Evolutionary conservation across 768 basidiomycete species (phyloP).

Genomic region (Amanita pseudoporphyria): DNA sequence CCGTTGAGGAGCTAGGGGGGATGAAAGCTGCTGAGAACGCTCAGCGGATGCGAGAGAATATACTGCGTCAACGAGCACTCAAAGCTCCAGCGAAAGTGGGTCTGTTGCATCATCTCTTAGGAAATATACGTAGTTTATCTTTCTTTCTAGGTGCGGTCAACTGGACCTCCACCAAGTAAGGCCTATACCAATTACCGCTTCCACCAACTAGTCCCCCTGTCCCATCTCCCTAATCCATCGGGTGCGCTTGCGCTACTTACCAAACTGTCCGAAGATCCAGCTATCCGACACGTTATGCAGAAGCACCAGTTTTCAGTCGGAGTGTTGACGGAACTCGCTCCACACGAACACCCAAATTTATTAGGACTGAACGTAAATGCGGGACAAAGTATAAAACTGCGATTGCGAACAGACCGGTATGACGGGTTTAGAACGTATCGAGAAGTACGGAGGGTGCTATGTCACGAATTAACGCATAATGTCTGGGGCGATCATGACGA

Average conservation of each 20-base stretch:
- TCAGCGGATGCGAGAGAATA: conserved; percentile 43
- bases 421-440: conserved; percentile 63
- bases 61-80: conserved; percentile 47
- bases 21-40: conserved; percentile 50
- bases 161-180: conserved; percentile 24
- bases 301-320: conserved; percentile 61
- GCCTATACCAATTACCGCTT: conserved; percentile 41
- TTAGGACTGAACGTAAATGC: conserved; percentile 59
- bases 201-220: conserved; percentile 51
- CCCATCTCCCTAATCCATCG: conserved; percentile 54
- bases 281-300: conserved; percentile 62
- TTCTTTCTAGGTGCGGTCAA: conserved; percentile 44
- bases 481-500: conserved; percentile 66
- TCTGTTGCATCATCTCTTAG: background rate
- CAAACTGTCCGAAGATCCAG: conserved; percentile 59
- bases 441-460: conserved; percentile 58
- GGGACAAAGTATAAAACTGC: conserved; percentile 57
- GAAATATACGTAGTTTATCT: background rate
- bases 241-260: conserved; percentile 44
- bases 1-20: conserved; percentile 43
- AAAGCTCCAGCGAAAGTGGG: conserved; percentile 51
- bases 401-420: conserved; percentile 59
- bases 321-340: conserved; percentile 66
- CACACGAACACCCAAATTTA: conserved; percentile 62
- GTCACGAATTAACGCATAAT: conserved; percentile 74